Evolutionary conservation across 2,329 filamentous ascomycete species (phyloP), one percentile per base, ranked within the genome.

Genomic region (Uncinocarpus reesii): DNA sequence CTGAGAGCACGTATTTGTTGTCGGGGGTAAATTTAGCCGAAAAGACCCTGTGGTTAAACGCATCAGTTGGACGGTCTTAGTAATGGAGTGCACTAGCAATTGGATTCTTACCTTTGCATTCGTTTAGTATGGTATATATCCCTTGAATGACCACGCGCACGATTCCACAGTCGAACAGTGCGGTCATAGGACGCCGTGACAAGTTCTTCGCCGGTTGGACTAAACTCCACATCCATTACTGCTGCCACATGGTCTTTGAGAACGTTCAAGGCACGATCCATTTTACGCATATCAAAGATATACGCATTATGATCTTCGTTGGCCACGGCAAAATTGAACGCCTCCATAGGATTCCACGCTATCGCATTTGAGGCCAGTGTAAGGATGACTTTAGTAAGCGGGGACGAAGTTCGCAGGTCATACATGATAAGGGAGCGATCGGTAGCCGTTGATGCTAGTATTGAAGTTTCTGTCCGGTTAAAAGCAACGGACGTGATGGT

Each of bases 51-150:
- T 51, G 51, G 7, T 42, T 36, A 29, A 8, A 15, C 7, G 48
- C 56, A 52, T 51, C 16, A 43, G 41, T 44, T 16, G 28, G 32
- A 41, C 4, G 7, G 20, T 20, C 26, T 34, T 43, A 18, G 11
- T 13, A 31, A 7, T 21, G 35, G 7, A 8, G 11, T 16, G 34
- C n/a, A 28, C 16, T 40, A 23, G 16, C 36, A 23, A 28, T 15
- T 21, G 24, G 20, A 42, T 41, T 10, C 63, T 55, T 63, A 70
- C 67, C 67, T 79, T 71, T 96, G 90, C 90, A 95, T 95, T 54
- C 92, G 81, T 70, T 95, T 94, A 15, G 92, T 96, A 71, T 96
- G 89, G 69, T 96, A 98, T 42, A 95, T 81, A 62, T 98, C 92
- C 57, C 89, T 78, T 11, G 85, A 89, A 67, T 92, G 86, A 20